These are phyloP conservation scores for Simplicillium sp. DNA, from an alignment of 2,329 filamentous ascomycete genomes.

Conservation along the genomic window DNA sequence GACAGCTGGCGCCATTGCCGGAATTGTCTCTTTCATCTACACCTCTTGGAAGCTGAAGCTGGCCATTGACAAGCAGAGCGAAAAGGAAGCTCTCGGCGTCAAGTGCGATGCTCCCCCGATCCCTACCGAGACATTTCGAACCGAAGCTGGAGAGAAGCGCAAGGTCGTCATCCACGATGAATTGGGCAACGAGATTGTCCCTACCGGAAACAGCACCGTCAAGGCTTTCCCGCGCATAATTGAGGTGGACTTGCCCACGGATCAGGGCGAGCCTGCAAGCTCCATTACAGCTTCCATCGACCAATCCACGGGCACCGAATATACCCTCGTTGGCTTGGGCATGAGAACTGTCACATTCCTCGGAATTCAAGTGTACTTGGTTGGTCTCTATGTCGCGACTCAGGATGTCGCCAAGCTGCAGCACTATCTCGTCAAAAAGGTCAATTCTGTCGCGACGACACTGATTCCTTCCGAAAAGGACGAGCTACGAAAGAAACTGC, in stretches of 20 bases:
- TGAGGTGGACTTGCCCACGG: conserved; percentile 39
- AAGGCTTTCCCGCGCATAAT: conserved; percentile 70
- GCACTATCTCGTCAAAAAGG: conserved; percentile 61
- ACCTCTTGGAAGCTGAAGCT: conserved; percentile 42
- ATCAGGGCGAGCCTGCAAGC: conserved; percentile 13
- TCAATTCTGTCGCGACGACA: conserved; percentile 72
- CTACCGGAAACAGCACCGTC: conserved; percentile 73
- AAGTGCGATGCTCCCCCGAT: conserved; percentile 25
- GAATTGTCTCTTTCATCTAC: conserved; percentile 39
- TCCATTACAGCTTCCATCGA: conserved; percentile 27
- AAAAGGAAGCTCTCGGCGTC: conserved; percentile 24
- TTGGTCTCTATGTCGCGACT: conserved; percentile 84
- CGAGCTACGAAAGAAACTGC: conserved; percentile 55
- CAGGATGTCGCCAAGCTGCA: conserved; percentile 76
- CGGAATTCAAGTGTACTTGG: conserved; percentile 85
- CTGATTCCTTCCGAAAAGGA: conserved; percentile 77
- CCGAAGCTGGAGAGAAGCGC: conserved; percentile 38
- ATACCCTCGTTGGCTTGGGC: conserved; percentile 80
- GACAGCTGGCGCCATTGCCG: conserved; percentile 37
- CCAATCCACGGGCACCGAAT: conserved; percentile 50
- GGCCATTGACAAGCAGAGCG: conserved; percentile 21
- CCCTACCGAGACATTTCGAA: conserved; percentile 35
- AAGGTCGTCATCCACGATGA: conserved; percentile 55
- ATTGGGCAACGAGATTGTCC: conserved; percentile 64
- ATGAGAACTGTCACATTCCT: conserved; percentile 86